Conservation (phyloP, 805 yeast genomes). For the Lipomyces spencermartinsiae region DNA sequence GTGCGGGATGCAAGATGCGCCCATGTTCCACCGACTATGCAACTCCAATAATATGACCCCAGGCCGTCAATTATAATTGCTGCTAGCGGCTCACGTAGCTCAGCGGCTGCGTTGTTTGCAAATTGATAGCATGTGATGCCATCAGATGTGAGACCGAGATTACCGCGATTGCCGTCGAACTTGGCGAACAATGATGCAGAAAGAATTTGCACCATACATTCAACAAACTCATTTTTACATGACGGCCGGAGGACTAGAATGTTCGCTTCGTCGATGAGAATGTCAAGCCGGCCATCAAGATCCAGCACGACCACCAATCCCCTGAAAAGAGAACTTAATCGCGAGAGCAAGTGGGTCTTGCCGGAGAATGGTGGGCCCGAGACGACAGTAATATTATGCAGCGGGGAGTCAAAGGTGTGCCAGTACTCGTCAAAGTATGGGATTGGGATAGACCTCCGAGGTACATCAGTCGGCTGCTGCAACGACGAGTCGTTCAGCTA, state of each 20-base stretch:
- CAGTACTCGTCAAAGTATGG: slow-evolving; percentile 18
- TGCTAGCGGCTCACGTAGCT: slow-evolving; percentile 10
- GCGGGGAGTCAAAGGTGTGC: background rate
- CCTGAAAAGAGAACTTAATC: slow-evolving; percentile 6
- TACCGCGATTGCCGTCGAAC: background rate
- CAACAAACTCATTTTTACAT: background rate
- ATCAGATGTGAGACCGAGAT: background rate
- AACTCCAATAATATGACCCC: slow-evolving; percentile 21
- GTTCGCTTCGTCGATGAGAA: background rate
- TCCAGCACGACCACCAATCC: slow-evolving; percentile 28
- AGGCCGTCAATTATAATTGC: slow-evolving; percentile 27
- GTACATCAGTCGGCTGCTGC: background rate
- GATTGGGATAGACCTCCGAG: slow-evolving; percentile 9
- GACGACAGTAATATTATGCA: slow-evolving; percentile 18
- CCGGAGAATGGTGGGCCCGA: slow-evolving; percentile 33
- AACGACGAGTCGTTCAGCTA: background rate
- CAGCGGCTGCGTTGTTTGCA: background rate
- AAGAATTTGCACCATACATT: slow-evolving; percentile 10
- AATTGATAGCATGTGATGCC: background rate
- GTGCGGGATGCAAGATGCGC: background rate
- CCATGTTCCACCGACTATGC: background rate
- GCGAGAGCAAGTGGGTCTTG: slow-evolving; percentile 25
- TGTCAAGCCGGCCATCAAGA: slow-evolving; percentile 30
- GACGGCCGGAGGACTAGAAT: slow-evolving; percentile 11
- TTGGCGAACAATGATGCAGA: slow-evolving; percentile 13